These are phyloP conservation scores for Xanthoconium purpureum DNA, from an alignment of 768 basidiomycete species.

Conservation along the genomic window DNA sequence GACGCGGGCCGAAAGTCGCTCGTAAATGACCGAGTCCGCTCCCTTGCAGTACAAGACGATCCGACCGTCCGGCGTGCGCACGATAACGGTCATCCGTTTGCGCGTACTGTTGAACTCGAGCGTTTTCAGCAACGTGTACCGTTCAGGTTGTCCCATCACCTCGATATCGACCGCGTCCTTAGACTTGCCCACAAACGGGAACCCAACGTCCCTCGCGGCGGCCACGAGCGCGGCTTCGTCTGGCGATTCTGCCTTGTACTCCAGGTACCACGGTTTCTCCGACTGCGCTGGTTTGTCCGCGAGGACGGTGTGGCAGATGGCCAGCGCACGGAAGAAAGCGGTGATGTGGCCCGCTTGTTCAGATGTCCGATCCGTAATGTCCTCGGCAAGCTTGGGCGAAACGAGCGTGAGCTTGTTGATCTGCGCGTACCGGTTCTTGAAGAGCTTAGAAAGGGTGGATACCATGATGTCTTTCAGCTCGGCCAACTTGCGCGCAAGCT, in stretches of 20 bases:
- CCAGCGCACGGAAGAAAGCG: conserved; percentile 93
- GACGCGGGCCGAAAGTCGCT: conserved; percentile 73
- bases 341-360: conserved; percentile 65
- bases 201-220: conserved; percentile 90
- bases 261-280: conserved; percentile 57
- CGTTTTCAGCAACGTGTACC: conserved; percentile 72
- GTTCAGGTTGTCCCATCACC: conserved; percentile 85
- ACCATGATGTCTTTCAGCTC: conserved; percentile 77
- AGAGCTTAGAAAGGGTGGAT: conserved; percentile 63
- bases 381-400: conserved; percentile 78
- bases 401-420: conserved; percentile 82
- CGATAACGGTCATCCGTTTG: conserved; percentile 93
- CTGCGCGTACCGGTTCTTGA: conserved; percentile 87
- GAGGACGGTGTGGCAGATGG: conserved; percentile 89
- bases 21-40: conserved; percentile 94
- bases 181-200: conserved; percentile 78
- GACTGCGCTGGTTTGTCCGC: conserved; percentile 69
- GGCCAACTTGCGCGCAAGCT: conserved; percentile 64
- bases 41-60: conserved; percentile 92
- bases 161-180: conserved; percentile 83
- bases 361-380: conserved; percentile 59
- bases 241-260: conserved; percentile 96
- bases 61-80: conserved; percentile 79
- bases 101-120: conserved; percentile 93
- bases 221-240: conserved; percentile 94